A percentile compares a stretch with the other conserved stretches of the same genome.
These are phyloP conservation scores for Coemansia sp. DNA, from an alignment of 192 early-diverging fungal species.

Conservation along the genomic window DNA sequence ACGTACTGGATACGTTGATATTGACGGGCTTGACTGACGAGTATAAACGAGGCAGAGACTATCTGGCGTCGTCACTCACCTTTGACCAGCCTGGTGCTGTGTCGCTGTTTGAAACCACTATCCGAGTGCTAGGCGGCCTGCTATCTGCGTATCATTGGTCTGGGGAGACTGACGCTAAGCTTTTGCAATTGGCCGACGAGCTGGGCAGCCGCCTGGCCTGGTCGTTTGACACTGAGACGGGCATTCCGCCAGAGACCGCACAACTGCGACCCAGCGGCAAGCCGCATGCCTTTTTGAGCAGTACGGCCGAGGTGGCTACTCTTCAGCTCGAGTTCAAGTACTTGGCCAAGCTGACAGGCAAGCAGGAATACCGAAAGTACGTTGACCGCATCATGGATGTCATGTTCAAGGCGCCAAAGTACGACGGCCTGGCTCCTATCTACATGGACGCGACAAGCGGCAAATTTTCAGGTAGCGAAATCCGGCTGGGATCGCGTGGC, in stretches of 20 bases:
- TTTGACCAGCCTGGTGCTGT: conserved; percentile 65
- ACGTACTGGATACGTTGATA: conserved; percentile 81
- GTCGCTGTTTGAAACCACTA: conserved; percentile 84
- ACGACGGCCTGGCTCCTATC: conserved; percentile 72
- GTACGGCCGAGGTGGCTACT: conserved; percentile 73
- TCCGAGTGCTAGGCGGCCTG: conserved; percentile 81
- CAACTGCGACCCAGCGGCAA: conserved; percentile 22
- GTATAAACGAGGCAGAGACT: conserved; percentile 66
- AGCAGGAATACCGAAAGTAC: conserved; percentile 67
- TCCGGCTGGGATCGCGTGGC: conserved; percentile 53
- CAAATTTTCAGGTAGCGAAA: conserved; percentile 16
- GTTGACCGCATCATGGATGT: conserved; percentile 62
- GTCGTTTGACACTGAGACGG: conserved; percentile 56
- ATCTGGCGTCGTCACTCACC: conserved; percentile 61
- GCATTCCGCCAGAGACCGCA: conserved; percentile 44
- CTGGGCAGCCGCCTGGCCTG: conserved; percentile 68
- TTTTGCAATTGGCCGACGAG: conserved; percentile 70
- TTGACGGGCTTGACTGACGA: conserved; percentile 76
- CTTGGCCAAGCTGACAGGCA: conserved; percentile 70
- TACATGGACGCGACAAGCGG: conserved; percentile 42
- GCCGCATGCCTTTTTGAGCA: conserved; percentile 19
- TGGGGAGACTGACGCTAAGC: conserved; percentile 55
- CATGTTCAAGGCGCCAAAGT: conserved; percentile 25
- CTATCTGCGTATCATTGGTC: conserved; percentile 71
- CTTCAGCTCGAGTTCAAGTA: conserved; percentile 90